Base-by-base conservation (phyloP, 1,284 basidiomycete genomes). In the Inonotus obliquus region DNA sequence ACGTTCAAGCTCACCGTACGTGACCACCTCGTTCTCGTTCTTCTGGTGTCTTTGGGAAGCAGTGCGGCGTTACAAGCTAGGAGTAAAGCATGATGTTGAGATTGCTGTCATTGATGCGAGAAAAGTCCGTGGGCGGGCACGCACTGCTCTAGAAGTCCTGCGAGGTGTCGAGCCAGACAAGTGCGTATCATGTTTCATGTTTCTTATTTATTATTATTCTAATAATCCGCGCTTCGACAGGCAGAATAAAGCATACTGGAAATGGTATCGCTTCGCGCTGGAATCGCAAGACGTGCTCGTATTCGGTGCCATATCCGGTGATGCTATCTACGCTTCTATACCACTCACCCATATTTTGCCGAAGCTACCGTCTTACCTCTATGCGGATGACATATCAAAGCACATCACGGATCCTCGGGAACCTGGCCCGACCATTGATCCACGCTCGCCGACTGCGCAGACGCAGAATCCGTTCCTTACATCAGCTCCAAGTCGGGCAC, bases 1-100 rank as follows among this genome's bases (percentile, higher is more conserved):
- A n/a, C 80, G 85, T 60, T 75, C 81, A 1, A 76, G 80, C 19
- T 91, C 89, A 0, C 79, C 83, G 2, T 90, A 82, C 65, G 81
- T 91, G 45, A 87, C 88, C 1, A 81, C 87, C 1, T 89, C 88
- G 1, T 90, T 90, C 70, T 90, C 85, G 72, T 87, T 90, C 67
- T 82, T 80, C 37, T 91, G 88, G 89, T 84, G 87, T 13, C 78
- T 91, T 38, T 91, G 87, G 87, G 89, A 91, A 69, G 89, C 88
- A 5, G 78, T 86, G n/a, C 76, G 86, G 62, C 81, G 88, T 23
- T 89, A 88, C 68, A 82, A 85, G 66, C 72, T 78, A 41, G 82
- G 82, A 41, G 74, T 89, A 61, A 90, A 91, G 71, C 85, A 89
- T 65, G 83, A 87, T 60, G 75, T 91, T 23, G 80, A 91, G 70